Percentiles rank a stretch among this genome's conserved stretches.
Conservation (phyloP, 2,329 filamentous ascomycete species). For the Xylariaceae sp. region DNA sequence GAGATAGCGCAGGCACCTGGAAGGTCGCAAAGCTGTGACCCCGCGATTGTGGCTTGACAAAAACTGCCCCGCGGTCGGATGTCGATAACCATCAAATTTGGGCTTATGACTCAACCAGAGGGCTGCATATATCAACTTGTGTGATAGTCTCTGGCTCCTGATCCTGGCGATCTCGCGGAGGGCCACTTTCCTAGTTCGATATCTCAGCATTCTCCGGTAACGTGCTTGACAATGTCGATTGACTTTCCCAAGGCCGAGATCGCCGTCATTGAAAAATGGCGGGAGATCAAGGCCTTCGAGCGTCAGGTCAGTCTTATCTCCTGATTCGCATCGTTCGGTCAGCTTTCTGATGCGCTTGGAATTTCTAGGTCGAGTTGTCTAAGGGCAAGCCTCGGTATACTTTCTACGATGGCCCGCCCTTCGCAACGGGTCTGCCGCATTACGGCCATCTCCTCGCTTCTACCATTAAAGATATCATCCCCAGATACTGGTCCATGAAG, state of each 20-base stretch:
- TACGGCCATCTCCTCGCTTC: slow-evolving; percentile 77
- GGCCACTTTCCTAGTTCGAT: neutral
- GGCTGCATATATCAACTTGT: neutral
- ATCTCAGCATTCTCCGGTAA: neutral
- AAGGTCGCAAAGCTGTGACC: slow-evolving; percentile 6
- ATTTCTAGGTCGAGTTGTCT: slow-evolving; percentile 64
- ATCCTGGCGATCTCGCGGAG: neutral
- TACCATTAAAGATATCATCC: slow-evolving; percentile 96
- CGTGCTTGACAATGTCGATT: slow-evolving; percentile 62
- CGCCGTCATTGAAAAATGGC: slow-evolving; percentile 77
- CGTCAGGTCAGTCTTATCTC: slow-evolving; percentile 54
- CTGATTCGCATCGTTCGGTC: neutral
- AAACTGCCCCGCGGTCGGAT: slow-evolving; percentile 21
- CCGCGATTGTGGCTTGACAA: slow-evolving; percentile 16
- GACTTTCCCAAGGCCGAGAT: slow-evolving; percentile 92
- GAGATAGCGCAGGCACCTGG: neutral
- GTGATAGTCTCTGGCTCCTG: neutral
- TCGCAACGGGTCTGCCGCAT: slow-evolving; percentile 65
- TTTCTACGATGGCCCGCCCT: slow-evolving; percentile 87
- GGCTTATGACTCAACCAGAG: slow-evolving; percentile 14
- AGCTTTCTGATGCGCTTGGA: slow-evolving; percentile 9
- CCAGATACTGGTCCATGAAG: slow-evolving; percentile 96
- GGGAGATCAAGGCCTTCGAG: slow-evolving; percentile 85
- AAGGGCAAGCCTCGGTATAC: slow-evolving; percentile 79
- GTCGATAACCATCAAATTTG: slow-evolving; percentile 2